Evolutionary conservation across 2,329 filamentous ascomycete genomes (phyloP).

Genomic region (Cladosporium sp.): DNA sequence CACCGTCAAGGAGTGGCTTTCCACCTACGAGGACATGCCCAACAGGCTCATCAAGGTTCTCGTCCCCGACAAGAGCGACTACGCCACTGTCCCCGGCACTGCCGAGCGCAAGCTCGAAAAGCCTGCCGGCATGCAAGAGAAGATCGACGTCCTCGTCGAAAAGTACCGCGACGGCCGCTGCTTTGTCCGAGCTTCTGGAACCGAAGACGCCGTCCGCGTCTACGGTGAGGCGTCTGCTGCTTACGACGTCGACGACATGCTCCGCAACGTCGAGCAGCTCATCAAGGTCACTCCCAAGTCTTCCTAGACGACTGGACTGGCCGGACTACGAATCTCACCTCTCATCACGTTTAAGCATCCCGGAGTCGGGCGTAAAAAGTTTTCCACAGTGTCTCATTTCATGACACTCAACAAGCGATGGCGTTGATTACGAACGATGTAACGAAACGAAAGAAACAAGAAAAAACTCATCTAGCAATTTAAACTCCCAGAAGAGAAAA

Average conservation of each 20-base stretch:
- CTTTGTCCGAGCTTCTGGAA: slow-evolving; percentile 90
- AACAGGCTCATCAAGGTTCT: slow-evolving; percentile 93
- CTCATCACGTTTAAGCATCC: background rate
- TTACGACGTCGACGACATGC: slow-evolving; percentile 85
- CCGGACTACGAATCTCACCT: background rate
- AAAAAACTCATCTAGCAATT: too few species aligned
- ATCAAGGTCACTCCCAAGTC: slow-evolving; percentile 16
- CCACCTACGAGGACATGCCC: slow-evolving; percentile 88
- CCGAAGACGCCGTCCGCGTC: slow-evolving; percentile 91
- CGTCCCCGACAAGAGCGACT: slow-evolving; percentile 80
- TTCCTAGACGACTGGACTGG: background rate
- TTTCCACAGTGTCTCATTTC: too few species aligned
- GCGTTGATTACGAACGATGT: background rate
- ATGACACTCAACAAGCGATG: background rate
- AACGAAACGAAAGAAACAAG: background rate
- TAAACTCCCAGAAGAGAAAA: too few species aligned
- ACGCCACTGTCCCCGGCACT: slow-evolving; percentile 71
- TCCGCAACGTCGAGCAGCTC: slow-evolving; percentile 63
- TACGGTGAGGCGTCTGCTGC: slow-evolving; percentile 91
- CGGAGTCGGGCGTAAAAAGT: background rate
- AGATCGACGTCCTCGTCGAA: slow-evolving; percentile 81
- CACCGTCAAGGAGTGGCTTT: slow-evolving; percentile 81
- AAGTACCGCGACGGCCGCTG: slow-evolving; percentile 87
- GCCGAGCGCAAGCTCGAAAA: slow-evolving; percentile 83
- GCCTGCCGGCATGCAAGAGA: slow-evolving; percentile 72